phyloP scores from a whole-genome alignment of 768 basidiomycete species.

The Hygrophorus pudorinus region DNA sequence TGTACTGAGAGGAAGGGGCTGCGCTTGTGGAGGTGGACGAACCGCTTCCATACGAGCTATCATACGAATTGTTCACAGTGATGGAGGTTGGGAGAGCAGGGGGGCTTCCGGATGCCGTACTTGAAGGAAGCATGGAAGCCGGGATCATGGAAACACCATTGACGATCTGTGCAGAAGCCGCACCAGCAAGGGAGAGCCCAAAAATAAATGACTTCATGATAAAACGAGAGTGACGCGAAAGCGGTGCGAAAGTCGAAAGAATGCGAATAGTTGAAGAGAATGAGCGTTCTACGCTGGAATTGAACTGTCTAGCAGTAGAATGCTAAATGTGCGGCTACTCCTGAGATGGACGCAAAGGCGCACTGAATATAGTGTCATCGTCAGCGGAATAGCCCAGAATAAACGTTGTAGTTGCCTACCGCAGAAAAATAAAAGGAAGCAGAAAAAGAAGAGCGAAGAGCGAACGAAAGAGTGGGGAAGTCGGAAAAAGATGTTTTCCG shows the following conservation, averaged over 20 bases:
- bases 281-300: conserved; percentile 66
- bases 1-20: conserved; percentile 24
- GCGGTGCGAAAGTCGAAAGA: conserved; percentile 25
- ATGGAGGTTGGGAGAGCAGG: conserved; percentile 20
- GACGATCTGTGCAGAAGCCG: conserved; percentile 47
- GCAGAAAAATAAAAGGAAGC: conserved; percentile 29
- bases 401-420: conserved; percentile 25
- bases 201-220: conserved; percentile 57
- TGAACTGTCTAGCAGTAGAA: conserved; percentile 58
- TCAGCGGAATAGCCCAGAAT: too few relatives aligned
- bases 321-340: conserved; percentile 28
- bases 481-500: not conserved
- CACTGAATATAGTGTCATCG: conserved; percentile 15
- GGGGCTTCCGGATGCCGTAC: not conserved
- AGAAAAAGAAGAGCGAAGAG: conserved; percentile 21
- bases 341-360: conserved; percentile 32
- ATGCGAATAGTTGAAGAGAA: conserved; percentile 27
- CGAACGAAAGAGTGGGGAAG: not conserved
- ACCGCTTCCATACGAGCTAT: not conserved
- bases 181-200: conserved; percentile 47
- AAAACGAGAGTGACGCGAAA: conserved; percentile 30
- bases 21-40: conserved; percentile 16
- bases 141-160: conserved; percentile 35
- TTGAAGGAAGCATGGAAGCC: conserved; percentile 15
- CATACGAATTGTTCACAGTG: conserved; percentile 7